Evolutionary conservation across 75 land plant species (phyloP).

Genomic region (Sequoiadendron giganteum): DNA sequence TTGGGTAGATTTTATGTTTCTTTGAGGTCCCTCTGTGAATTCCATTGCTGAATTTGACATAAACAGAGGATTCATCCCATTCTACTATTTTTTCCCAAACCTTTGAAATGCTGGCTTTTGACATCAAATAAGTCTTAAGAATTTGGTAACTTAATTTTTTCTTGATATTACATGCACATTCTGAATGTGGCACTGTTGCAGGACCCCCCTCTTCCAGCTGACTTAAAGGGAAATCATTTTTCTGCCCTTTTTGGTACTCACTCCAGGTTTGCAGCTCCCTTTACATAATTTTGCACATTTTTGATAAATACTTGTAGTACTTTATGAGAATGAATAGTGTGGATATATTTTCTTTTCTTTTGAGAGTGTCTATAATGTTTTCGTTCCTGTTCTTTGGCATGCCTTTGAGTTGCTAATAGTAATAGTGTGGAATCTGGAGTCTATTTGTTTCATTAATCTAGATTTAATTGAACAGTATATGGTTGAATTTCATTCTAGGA

Average conservation of each 20-base stretch:
- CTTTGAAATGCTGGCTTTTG: background rate
- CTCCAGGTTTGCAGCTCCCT: slow-evolving; percentile 48
- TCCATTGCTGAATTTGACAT: too few relatives aligned
- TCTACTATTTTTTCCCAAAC: too few relatives aligned
- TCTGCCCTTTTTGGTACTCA: slow-evolving; percentile 77
- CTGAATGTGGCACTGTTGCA: slow-evolving; percentile 20
- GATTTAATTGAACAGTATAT: too few relatives aligned
- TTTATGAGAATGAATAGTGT: background rate
- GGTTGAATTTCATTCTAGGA: too few relatives aligned
- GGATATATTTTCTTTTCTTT: background rate
- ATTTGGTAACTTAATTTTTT: background rate
- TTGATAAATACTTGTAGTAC: background rate
- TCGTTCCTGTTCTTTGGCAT: too few relatives aligned
- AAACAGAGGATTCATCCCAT: too few relatives aligned
- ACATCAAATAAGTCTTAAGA: background rate
- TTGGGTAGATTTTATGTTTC: too few relatives aligned
- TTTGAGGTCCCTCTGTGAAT: too few relatives aligned
- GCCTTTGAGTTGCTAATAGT: too few relatives aligned
- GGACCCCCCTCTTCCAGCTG: slow-evolving; percentile 84
- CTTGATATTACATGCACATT: background rate
- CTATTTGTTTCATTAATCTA: too few relatives aligned
- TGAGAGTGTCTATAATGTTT: background rate
- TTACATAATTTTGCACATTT: background rate
- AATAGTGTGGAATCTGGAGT: too few relatives aligned
- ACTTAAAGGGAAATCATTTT: slow-evolving; percentile 74